Evolutionary conservation across 1,139 yeast genomes (phyloP), one percentile per base, ranked within the genome.

Genomic region (Diutina pseudorugosa): DNA sequence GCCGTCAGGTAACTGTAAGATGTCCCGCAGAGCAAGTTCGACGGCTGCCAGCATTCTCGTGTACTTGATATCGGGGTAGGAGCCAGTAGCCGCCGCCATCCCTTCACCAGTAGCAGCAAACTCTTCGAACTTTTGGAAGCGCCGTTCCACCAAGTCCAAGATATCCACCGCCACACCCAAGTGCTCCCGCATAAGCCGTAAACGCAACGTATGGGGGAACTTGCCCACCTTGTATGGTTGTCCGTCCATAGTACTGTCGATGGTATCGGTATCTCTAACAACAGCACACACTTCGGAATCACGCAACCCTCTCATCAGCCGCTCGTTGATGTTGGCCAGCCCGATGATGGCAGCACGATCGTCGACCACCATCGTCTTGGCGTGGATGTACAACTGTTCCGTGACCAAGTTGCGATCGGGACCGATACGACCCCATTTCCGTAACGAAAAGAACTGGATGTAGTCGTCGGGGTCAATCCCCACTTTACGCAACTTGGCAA

Each of bases 391-490:
- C 51, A 94, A 74, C 64, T 91, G 97, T 61, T 93, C 98, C 1
- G 96, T 88, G 2, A 85, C 90, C 54, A 94, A 67, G 47, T 79
- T 79, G 57, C 87, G 77, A 52, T 79, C 75, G 1, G 85, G 83
- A 0, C 98, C 97, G 58, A 93, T 81, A 58, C 85, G 80, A 7
- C 97, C 96, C 98, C 98, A 93, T 65, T 93, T 91, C 61, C 99
- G 76, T 58, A 94, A 72, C 0, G 98, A 90, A 63, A 80, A 93
- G 65, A 94, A 93, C 55, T 88, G 95, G 56, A 94, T 90, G 62
- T 93, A 90, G 56, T 91, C 90, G 54, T 85, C 87, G 0, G 98
- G 97, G 53, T 82, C 82, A 59, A 94, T 90, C 14, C 95, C 95
- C 52, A 83, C 79, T 57, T 80, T 80, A 57, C 83, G 77, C 54